Percentiles rank a stretch among this genome's conserved stretches.
Conservation (phyloP, 192 early-diverging fungal genomes). For the Entrophospora sp. region DNA sequence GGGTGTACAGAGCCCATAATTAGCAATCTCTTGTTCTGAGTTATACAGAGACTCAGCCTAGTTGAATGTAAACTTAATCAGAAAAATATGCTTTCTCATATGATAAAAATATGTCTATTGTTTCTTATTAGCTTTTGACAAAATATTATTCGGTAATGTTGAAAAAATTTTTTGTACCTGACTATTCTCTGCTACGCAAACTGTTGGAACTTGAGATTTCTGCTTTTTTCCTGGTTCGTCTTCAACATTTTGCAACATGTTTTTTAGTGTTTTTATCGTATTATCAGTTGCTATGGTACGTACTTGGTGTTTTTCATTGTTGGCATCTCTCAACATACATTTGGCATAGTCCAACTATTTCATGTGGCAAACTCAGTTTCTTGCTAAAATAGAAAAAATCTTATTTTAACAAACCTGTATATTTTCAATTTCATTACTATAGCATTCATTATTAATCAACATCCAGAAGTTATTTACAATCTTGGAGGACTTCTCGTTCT, state of each 20-base stretch:
- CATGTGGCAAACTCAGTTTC: background rate
- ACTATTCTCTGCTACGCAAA: too few species aligned
- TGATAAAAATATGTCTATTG: too few species aligned
- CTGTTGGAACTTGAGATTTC: too few species aligned
- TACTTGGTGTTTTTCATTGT: background rate
- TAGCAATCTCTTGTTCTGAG: too few species aligned
- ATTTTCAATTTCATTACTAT: background rate
- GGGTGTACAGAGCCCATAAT: too few species aligned
- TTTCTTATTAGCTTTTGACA: too few species aligned
- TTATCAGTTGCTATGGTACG: background rate
- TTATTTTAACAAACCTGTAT: background rate
- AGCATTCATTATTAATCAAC: conserved; percentile 12
- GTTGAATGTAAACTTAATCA: too few species aligned
- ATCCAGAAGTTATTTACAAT: conserved; percentile 6
- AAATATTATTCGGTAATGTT: too few species aligned
- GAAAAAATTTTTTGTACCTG: too few species aligned
- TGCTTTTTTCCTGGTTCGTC: background rate
- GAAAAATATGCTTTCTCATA: too few species aligned
- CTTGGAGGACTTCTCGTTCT: conserved; percentile 5
- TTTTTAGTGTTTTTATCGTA: background rate
- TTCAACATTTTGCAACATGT: background rate
- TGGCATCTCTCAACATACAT: background rate
- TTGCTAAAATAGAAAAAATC: background rate
- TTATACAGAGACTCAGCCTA: too few species aligned
- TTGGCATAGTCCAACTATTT: background rate